phyloP scores from a whole-genome alignment of 352 stramenopile species.

The Globisporangium okanoganense region DNA sequence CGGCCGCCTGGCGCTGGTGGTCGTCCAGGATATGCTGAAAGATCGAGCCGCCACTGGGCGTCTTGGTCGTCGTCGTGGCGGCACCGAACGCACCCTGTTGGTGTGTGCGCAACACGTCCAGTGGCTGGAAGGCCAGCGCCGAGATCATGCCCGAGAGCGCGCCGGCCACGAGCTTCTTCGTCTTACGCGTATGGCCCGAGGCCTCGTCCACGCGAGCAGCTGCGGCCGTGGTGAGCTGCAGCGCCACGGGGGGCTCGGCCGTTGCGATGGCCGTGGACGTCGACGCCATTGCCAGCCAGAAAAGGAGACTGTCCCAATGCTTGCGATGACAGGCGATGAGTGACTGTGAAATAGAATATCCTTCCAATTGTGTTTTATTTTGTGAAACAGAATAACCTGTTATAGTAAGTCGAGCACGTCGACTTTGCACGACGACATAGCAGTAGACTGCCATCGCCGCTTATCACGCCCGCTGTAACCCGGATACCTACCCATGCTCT shows the following conservation, averaged over 20 bases:
- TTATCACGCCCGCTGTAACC: no score
- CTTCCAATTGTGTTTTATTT: not conserved
- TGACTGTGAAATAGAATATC: not conserved
- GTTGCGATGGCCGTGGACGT: not conserved
- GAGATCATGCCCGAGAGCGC: constrained; percentile 76
- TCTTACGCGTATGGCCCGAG: constrained; percentile 35
- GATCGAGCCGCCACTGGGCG: not conserved
- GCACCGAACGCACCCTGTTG: constrained; percentile 76
- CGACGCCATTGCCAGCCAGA: constrained; percentile 9
- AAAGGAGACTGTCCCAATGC: constrained; percentile 1
- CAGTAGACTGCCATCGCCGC: no score
- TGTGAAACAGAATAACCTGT: no score
- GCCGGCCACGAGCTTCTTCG: constrained; percentile 67
- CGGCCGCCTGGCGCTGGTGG: constrained; percentile 7
- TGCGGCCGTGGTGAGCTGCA: not conserved
- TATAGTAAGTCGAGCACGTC: no score
- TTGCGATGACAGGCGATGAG: not conserved
- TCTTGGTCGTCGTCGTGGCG: not conserved
- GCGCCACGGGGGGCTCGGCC: not conserved
- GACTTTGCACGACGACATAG: no score
- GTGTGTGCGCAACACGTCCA: constrained; percentile 83
- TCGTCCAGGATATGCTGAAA: constrained; percentile 9
- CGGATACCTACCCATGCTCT: no score
- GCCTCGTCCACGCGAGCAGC: constrained; percentile 2
- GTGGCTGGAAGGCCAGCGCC: constrained; percentile 78